Percentiles rank a stretch among this genome's conserved stretches.
These are phyloP conservation scores for Fistulinella prunicolor DNA, from an alignment of 768 basidiomycete genomes.

Conservation along the genomic window DNA sequence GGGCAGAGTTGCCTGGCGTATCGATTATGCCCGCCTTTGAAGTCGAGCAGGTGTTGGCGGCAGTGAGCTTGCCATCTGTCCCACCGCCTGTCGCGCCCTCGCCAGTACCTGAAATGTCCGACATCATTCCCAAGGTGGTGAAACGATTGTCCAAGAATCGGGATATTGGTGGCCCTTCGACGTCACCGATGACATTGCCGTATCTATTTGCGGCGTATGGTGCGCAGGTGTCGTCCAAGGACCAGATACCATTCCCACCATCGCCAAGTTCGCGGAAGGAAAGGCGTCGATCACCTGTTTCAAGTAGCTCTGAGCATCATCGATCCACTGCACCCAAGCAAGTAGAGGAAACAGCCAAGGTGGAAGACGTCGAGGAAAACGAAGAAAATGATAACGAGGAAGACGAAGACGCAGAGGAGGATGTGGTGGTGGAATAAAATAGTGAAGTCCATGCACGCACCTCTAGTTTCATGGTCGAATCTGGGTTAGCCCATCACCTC, in stretches of 20 bases:
- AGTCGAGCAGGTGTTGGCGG: slow-evolving; percentile 60
- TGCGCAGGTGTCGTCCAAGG: slow-evolving; percentile 59
- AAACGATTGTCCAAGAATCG: slow-evolving; percentile 49
- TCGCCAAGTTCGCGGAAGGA: slow-evolving; percentile 46
- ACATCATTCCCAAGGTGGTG: slow-evolving; percentile 45
- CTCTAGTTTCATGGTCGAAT: too few species aligned
- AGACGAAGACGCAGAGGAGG: slow-evolving; percentile 38
- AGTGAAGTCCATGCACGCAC: too few species aligned
- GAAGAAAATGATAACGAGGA: slow-evolving; percentile 46
- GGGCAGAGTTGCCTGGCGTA: slow-evolving; percentile 22
- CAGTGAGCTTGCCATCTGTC: slow-evolving; percentile 46
- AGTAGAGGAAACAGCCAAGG: slow-evolving; percentile 23
- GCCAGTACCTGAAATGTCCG: slow-evolving; percentile 32
- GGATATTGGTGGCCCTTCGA: slow-evolving; percentile 36
- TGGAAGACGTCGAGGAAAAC: slow-evolving; percentile 26
- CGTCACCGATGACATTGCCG: slow-evolving; percentile 51
- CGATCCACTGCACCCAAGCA: slow-evolving; percentile 28
- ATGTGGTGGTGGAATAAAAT: slow-evolving; percentile 48
- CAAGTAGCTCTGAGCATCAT: slow-evolving; percentile 30
- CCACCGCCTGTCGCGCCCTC: slow-evolving; percentile 40
- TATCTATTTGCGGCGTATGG: slow-evolving; percentile 70
- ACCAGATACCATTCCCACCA: slow-evolving; percentile 75
- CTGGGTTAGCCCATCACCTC: too few species aligned
- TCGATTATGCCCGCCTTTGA: slow-evolving; percentile 38
- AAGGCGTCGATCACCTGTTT: slow-evolving; percentile 30